These are phyloP conservation scores for Botryosphaeria dothidea DNA, from an alignment of 2,329 filamentous ascomycete genomes.

Conservation along the genomic window DNA sequence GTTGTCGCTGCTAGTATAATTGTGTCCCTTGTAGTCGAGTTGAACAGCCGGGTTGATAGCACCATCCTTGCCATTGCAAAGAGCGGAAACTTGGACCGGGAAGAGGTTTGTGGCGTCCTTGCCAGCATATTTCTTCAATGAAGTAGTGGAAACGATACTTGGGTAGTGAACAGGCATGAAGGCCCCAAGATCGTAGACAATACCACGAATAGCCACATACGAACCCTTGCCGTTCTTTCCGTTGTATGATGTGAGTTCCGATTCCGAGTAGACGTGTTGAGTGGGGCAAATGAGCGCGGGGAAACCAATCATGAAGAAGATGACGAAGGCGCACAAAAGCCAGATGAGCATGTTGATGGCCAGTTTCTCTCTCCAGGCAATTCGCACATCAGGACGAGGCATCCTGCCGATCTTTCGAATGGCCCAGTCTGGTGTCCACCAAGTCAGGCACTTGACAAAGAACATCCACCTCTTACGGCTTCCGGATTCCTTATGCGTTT, in stretches of 20 bases:
- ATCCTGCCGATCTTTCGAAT: constrained; percentile 79
- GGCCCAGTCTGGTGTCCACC: constrained; percentile 80
- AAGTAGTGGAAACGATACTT: constrained; percentile 59
- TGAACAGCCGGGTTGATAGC: constrained; percentile 71
- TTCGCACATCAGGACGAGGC: constrained; percentile 86
- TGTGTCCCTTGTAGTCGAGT: constrained; percentile 78
- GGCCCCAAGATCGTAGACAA: constrained; percentile 78
- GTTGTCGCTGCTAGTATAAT: constrained; percentile 67
- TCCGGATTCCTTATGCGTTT: constrained; percentile 74
- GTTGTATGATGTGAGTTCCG: constrained; percentile 72
- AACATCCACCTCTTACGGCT: constrained; percentile 91
- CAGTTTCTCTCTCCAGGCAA: constrained; percentile 95
- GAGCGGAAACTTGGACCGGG: constrained; percentile 88
- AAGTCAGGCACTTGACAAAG: constrained; percentile 81
- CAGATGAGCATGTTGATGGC: constrained; percentile 98
- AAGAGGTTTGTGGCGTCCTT: constrained; percentile 86
- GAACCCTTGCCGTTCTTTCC: constrained; percentile 66
- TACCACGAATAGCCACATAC: constrained; percentile 81
- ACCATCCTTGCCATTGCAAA: constrained; percentile 78
- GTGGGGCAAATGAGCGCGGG: constrained; percentile 86
- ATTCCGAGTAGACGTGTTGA: constrained; percentile 80
- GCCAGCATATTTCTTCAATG: constrained; percentile 79
- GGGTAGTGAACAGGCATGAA: constrained; percentile 82
- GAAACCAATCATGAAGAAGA: constrained; percentile 90
- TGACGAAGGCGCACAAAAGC: constrained; percentile 73